Base-by-base conservation (phyloP, 352 stramenopile genomes). In the Pythium sp. region DNA sequence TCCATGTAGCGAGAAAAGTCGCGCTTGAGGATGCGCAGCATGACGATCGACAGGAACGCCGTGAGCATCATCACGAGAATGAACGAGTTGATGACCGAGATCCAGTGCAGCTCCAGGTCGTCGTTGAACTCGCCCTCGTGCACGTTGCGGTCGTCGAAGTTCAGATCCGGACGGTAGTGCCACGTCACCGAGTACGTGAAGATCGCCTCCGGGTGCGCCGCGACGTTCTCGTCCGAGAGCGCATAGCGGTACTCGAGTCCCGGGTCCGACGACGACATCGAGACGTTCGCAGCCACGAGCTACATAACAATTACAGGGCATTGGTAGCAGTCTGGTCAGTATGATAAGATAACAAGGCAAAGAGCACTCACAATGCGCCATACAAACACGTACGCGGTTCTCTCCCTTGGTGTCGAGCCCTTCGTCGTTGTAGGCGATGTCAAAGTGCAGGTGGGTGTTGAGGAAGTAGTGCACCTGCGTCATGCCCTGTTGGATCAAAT, bases 41-140 rank as follows among this genome's bases (percentile, higher is more conserved):
- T 91, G 69, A 99, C 98, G 65, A 99, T 98, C 26, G 91, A 94
- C 57, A 99, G 82, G 70, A 99, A 99, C 2, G 87, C 91, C 11
- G 93, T 98, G n/a, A 99, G 86, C 62, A 99, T 90, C 70, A 99
- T 88, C 9, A 99, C 97, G 46, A 99, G 80, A 34, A 99, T 96
- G 69, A 99, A 98, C 67, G 94, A 98, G 75, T 99, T 99, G 80
- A 99, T 98, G 74, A 99, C 98, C 20, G 92, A 98, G 54, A 99
- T 90, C 97, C 97, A 99, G 79, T 99, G 97, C 68, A 99, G 98
- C 78, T 97, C 83, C 30, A 93, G 71, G 65, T 92, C 82, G 64
- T 91, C 80, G 36, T 76, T 58, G 55, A 78, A 69, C 15, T 73
- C 67, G 41, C 82, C 78, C 87, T 93, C 82, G 91, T 89, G 51